Base-by-base conservation (phyloP, 2,329 filamentous ascomycete genomes). In the Pleurostoma richardsiae region DNA sequence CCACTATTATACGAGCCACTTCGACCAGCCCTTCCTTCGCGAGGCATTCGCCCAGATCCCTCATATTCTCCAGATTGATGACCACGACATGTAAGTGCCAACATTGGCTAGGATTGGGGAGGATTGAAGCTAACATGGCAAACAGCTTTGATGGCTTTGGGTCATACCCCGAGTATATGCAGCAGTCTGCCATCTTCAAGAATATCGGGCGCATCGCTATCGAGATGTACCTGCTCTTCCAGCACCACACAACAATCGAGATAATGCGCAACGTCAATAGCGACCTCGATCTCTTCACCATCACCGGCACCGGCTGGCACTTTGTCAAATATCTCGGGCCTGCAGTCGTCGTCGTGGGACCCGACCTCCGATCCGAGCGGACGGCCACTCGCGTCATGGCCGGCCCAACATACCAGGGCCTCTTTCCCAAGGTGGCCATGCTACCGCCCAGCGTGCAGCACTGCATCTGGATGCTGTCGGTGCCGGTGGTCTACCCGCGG, bases 41-140 rank as follows among this genome's bases (percentile, higher is more conserved):
- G 94, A 99, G 67, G 91, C 92, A 0, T 99, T 96, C 72, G 94
- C 94, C 27, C 94, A 99, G 70, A 96, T 99, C 52, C 94, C 94
- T 39, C 91, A 96, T 61, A 74, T 99, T 45, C 77, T 95, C 57
- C 90, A 95, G 62, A 83, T 99, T 45, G 91, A 99, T 60, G 94
- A 97, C 59, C 94, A 97, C 65, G 94, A 99, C 57, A 96, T 99
- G 90, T 95, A 74, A 83, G 90, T 82, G 43, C 42, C 31, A 41
- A 4, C 40, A 2, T 11, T 10, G 6, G 30, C 11, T 97, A 43
- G 90, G 88, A 81, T 43, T 42, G 30, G 40, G 3, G 40, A 3
- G 10, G 11, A 6, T 27, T 27, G 33, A 39, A 39, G 41, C 47
- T 55, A 40, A 52, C 53, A 42, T 26, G 33, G 4, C 26, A 3